phyloP scores from a whole-genome alignment of 768 basidiomycete genomes.

The Pisolithus tinctorius region DNA sequence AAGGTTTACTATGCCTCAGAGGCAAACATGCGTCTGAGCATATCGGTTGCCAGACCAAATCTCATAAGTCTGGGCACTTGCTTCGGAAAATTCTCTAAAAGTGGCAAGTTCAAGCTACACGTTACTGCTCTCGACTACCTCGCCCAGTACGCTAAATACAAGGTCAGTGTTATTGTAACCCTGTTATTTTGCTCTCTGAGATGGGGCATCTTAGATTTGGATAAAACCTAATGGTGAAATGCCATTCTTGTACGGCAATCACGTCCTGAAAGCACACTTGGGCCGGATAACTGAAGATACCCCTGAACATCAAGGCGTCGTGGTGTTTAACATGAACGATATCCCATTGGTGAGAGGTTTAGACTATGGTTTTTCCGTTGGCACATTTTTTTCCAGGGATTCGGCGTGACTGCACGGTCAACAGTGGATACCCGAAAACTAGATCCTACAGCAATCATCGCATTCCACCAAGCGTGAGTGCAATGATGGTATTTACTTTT shows the following conservation, averaged over 20 bases:
- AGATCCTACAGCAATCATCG: constrained; percentile 94
- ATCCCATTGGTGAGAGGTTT: constrained; percentile 67
- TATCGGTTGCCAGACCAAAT: constrained; percentile 88
- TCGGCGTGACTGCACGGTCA: constrained; percentile 94
- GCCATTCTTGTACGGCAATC: constrained; percentile 98
- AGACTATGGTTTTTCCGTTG: neutral
- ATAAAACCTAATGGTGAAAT: constrained; percentile 99
- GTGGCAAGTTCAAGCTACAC: constrained; percentile 95
- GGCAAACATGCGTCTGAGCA: constrained; percentile 85
- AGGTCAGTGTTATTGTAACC: constrained; percentile 44
- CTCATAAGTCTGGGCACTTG: constrained; percentile 92
- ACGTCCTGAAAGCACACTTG: constrained; percentile 97
- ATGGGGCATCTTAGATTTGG: constrained; percentile 63
- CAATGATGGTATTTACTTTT: neutral
- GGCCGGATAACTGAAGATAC: constrained; percentile 98
- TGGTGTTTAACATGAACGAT: constrained; percentile 94
- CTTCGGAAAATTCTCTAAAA: constrained; percentile 96
- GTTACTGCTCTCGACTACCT: constrained; percentile 90
- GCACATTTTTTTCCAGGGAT: constrained; percentile 54
- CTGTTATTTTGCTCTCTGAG: neutral
- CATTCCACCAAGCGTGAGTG: constrained; percentile 91
- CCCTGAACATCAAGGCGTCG: constrained; percentile 97
- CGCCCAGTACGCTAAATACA: constrained; percentile 96
- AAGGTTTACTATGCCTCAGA: constrained; percentile 97
- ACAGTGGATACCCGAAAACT: constrained; percentile 95